A percentile compares a stretch with the other conserved stretches of the same genome.
These are phyloP conservation scores for Coemansia interrupta DNA, from an alignment of 192 early-diverging fungal species.

Conservation along the genomic window DNA sequence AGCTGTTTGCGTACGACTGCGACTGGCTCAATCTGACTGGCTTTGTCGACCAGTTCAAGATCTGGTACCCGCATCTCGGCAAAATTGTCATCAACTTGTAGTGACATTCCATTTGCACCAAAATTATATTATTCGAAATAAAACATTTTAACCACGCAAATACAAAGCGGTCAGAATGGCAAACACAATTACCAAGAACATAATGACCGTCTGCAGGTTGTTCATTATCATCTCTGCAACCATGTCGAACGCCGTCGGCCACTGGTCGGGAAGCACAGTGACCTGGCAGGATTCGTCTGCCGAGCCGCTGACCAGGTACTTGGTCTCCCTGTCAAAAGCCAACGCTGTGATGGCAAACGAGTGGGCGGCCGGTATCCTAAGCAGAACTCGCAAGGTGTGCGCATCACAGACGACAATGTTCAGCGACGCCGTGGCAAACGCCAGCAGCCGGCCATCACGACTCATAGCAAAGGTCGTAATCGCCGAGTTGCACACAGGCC, in stretches of 20 bases:
- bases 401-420: slow-evolving; percentile 65
- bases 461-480: slow-evolving; percentile 55
- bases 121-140: slow-evolving; percentile 1
- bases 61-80: slow-evolving; percentile 2
- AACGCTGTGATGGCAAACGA: slow-evolving; percentile 75
- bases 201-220: slow-evolving; percentile 24
- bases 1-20: slow-evolving; percentile 6
- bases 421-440: slow-evolving; percentile 70
- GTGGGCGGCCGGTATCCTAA: slow-evolving; percentile 68
- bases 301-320: slow-evolving; percentile 71
- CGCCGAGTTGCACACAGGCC: slow-evolving; percentile 25
- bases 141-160: slow-evolving; percentile 11
- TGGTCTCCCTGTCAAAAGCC: slow-evolving; percentile 65
- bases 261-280: slow-evolving; percentile 54
- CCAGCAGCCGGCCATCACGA: slow-evolving; percentile 65
- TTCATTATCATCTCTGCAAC: slow-evolving; percentile 7
- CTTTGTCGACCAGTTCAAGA: background rate
- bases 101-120: background rate
- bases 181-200: slow-evolving; percentile 29
- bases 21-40: slow-evolving; percentile 2
- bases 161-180: slow-evolving; percentile 21
- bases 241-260: slow-evolving; percentile 35
- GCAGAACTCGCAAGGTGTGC: slow-evolving; percentile 56
- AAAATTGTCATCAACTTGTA: slow-evolving; percentile 1
- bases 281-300: slow-evolving; percentile 73